Evolutionary conservation across 805 yeast genomes (phyloP).

Genomic region (Suhomyces tanzawaensis): DNA sequence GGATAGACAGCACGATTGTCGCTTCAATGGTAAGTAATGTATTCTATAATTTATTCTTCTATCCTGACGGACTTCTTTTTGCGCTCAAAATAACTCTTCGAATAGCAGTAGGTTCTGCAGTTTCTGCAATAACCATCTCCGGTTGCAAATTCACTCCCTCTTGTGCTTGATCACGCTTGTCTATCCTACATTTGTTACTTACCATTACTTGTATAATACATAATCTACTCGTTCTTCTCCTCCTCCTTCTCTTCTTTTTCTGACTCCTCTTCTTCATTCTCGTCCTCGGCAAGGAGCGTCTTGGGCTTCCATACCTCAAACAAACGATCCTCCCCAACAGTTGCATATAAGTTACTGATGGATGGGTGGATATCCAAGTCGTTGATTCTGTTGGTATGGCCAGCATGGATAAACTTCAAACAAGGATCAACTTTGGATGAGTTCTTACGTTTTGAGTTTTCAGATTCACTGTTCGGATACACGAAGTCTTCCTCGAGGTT

Average conservation of each 20-base stretch:
- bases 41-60: too few species aligned
- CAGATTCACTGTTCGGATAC: slow-evolving; percentile 29
- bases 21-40: too few species aligned
- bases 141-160: too few species aligned
- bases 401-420: slow-evolving; percentile 78
- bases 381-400: slow-evolving; percentile 70
- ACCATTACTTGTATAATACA: background rate
- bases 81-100: too few species aligned
- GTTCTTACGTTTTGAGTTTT: slow-evolving; percentile 53
- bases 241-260: slow-evolving; percentile 4
- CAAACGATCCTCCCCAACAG: slow-evolving; percentile 73
- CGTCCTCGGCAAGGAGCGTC: slow-evolving; percentile 39
- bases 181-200: too few species aligned
- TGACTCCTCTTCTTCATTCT: slow-evolving; percentile 18
- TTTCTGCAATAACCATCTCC: too few species aligned
- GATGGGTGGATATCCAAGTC: slow-evolving; percentile 68
- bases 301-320: slow-evolving; percentile 77
- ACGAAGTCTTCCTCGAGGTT: slow-evolving; percentile 53
- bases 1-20: too few species aligned
- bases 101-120: too few species aligned
- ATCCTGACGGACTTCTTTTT: too few species aligned
- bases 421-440: slow-evolving; percentile 63
- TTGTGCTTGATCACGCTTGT: too few species aligned
- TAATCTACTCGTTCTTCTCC: slow-evolving; percentile 1
- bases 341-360: slow-evolving; percentile 55